Evolutionary conservation across 148 eudicot genomes (phyloP).

Genomic region (Vaccinium vitisidaea): DNA sequence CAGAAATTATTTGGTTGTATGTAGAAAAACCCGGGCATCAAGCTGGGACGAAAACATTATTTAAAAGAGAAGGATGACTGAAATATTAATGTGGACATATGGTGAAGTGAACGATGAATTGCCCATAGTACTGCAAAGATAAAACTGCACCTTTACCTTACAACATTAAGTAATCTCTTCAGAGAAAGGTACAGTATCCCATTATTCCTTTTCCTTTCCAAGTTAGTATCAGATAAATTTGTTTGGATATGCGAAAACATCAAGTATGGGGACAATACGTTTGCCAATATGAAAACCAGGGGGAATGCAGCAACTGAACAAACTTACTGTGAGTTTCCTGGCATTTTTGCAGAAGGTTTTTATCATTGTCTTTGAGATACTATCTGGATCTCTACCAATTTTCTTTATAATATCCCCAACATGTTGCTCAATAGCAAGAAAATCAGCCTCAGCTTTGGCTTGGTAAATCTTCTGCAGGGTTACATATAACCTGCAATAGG

Average conservation of each 20-base stretch:
- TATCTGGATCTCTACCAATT: conserved; percentile 75
- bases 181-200: background rate
- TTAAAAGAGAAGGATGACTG: background rate
- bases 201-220: background rate
- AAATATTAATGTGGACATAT: background rate
- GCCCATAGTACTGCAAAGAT: background rate
- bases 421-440: conserved; percentile 59
- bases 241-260: background rate
- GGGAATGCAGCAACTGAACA: background rate
- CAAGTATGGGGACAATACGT: background rate
- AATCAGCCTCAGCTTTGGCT: conserved; percentile 94
- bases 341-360: conserved; percentile 95
- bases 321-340: conserved; percentile 77
- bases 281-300: background rate
- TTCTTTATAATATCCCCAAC: conserved; percentile 66
- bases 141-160: background rate
- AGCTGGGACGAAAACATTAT: background rate
- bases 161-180: conserved; percentile 1
- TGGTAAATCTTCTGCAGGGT: conserved; percentile 90
- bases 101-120: background rate
- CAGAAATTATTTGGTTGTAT: background rate
- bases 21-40: background rate
- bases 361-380: conserved; percentile 61
- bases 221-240: background rate
- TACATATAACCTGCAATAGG: conserved; percentile 68